Percentiles rank a stretch among this genome's conserved stretches.
Evolutionary conservation across 2,329 filamentous ascomycete species (phyloP).

Genomic region (Chaetothyriales sp.): DNA sequence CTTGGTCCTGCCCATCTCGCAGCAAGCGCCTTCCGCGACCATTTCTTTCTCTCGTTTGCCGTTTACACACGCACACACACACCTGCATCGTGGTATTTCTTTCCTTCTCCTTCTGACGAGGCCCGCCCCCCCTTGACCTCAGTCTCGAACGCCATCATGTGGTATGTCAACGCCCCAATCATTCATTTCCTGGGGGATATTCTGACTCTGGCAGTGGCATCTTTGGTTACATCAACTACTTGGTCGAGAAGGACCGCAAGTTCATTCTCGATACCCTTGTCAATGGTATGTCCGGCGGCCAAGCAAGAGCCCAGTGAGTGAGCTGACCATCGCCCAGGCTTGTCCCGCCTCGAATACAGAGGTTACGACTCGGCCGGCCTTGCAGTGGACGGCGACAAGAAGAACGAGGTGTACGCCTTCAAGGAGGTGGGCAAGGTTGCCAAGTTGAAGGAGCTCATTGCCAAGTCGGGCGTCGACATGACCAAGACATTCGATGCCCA

Average conservation of each 20-base stretch:
- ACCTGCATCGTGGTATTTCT: not conserved
- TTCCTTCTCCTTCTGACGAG: not conserved
- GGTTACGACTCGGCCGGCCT: constrained; percentile 97
- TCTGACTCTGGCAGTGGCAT: constrained; percentile 52
- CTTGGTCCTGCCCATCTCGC: not conserved
- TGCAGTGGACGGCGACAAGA: constrained; percentile 94
- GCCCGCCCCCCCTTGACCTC: not conserved
- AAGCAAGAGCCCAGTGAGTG: not conserved
- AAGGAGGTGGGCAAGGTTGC: constrained; percentile 99
- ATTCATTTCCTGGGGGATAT: not conserved
- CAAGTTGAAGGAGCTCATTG: constrained; percentile 88
- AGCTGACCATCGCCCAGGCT: constrained; percentile 42
- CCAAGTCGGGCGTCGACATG: constrained; percentile 66
- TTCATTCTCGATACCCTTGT: constrained; percentile 92
- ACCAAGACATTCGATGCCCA: constrained; percentile 95
- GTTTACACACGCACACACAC: not conserved
- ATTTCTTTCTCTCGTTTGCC: not conserved
- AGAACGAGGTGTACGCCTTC: constrained; percentile 91
- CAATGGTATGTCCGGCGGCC: constrained; percentile 54
- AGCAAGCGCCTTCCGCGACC: not conserved
- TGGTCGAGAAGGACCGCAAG: constrained; percentile 96
- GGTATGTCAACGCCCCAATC: not conserved
- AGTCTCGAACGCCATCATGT: not conserved
- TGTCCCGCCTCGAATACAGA: constrained; percentile 92
- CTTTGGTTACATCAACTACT: constrained; percentile 98